Percentiles rank a stretch among this genome's conserved stretches.
phyloP scores from a whole-genome alignment of 768 basidiomycete species.

The Gloeopeniophorella convolvens region DNA sequence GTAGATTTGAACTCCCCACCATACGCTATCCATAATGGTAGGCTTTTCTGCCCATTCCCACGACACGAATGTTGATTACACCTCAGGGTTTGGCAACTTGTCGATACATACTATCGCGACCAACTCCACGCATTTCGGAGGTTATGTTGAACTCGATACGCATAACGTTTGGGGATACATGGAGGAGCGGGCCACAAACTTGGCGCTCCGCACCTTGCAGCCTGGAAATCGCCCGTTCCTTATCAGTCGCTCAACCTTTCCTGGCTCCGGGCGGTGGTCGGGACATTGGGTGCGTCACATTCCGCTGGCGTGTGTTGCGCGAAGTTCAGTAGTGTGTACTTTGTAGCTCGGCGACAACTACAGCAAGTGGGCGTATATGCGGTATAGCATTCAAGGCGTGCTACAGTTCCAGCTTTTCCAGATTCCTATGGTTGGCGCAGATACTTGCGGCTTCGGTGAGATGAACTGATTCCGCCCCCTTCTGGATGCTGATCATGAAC shows the following conservation, averaged over 20 bases:
- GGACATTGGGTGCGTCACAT: slow-evolving; percentile 62
- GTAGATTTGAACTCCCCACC: too few relatives aligned
- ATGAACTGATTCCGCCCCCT: too few relatives aligned
- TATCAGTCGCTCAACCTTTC: slow-evolving; percentile 64
- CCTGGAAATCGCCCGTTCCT: slow-evolving; percentile 63
- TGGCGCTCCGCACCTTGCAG: slow-evolving; percentile 46
- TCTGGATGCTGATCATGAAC: slow-evolving; percentile 1
- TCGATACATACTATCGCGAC: slow-evolving; percentile 53
- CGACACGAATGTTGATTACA: background rate
- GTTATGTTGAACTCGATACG: slow-evolving; percentile 55
- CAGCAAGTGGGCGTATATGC: slow-evolving; percentile 69
- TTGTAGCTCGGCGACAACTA: slow-evolving; percentile 70
- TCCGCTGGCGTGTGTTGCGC: too few relatives aligned
- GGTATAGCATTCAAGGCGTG: slow-evolving; percentile 66
- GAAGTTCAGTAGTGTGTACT: background rate
- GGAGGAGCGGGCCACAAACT: slow-evolving; percentile 61
- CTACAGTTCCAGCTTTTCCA: slow-evolving; percentile 82
- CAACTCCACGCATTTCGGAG: slow-evolving; percentile 63
- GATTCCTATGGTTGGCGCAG: slow-evolving; percentile 79
- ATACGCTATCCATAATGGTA: slow-evolving; percentile 70
- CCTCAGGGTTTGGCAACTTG: slow-evolving; percentile 46
- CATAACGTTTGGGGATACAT: slow-evolving; percentile 70
- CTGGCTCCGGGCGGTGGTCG: slow-evolving; percentile 64
- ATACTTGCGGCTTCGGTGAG: slow-evolving; percentile 62
- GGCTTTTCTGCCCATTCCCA: slow-evolving; percentile 6